A percentile compares a stretch with the other conserved stretches of the same genome.
These are phyloP conservation scores for Sutorius australiensis DNA, from an alignment of 768 basidiomycete species.

Conservation along the genomic window DNA sequence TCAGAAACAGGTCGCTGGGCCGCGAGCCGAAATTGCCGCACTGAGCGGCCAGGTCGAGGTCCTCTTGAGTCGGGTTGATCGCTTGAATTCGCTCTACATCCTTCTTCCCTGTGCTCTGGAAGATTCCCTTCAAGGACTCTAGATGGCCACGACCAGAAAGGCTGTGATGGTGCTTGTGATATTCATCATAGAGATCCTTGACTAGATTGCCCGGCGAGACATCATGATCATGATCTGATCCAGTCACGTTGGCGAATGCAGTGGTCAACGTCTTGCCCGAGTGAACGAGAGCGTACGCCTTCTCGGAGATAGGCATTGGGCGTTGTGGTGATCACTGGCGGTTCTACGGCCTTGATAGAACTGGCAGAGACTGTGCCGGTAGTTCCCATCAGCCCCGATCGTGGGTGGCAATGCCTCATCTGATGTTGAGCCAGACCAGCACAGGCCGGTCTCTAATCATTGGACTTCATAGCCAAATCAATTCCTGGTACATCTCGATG, in stretches of 20 bases:
- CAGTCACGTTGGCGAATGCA: constrained; percentile 38
- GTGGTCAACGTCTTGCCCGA: constrained; percentile 38
- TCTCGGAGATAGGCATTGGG: constrained; percentile 29
- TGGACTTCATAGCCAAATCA: neutral
- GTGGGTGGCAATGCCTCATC: neutral
- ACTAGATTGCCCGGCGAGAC: constrained; percentile 35
- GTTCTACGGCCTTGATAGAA: neutral
- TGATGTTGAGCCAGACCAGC: neutral
- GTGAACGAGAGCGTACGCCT: constrained; percentile 31
- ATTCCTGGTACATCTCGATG: neutral
- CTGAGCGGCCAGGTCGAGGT: constrained; percentile 43
- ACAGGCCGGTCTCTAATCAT: neutral
- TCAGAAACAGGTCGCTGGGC: constrained; percentile 59
- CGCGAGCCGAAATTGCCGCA: constrained; percentile 52
- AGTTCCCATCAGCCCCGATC: neutral
- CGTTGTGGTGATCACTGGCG: neutral
- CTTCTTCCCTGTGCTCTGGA: constrained; percentile 17
- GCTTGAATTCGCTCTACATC: constrained; percentile 18
- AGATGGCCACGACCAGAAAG: constrained; percentile 14
- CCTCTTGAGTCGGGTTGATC: constrained; percentile 34
- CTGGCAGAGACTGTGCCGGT: neutral
- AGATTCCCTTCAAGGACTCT: constrained; percentile 17
- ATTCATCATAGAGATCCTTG: constrained; percentile 34
- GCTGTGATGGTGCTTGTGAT: constrained; percentile 28
- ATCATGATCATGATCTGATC: constrained; percentile 15